Evolutionary conservation across 345 rosid genomes (phyloP), one percentile per base, ranked within the genome.

Genomic region (Arabidopsis arenosa): DNA sequence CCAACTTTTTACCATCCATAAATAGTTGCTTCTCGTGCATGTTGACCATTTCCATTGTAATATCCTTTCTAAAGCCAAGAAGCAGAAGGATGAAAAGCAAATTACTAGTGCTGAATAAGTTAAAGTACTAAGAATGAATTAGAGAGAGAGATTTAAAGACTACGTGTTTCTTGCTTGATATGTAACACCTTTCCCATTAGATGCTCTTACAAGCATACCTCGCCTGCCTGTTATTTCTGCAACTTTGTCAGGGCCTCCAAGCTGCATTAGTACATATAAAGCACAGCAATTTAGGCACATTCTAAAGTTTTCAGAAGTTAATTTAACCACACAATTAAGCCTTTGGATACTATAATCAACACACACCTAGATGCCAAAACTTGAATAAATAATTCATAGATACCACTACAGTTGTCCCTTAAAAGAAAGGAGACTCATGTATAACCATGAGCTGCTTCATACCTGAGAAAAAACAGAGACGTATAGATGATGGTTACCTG

Each of bases 201-300:
- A 83, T 17, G 96, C 93, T 80, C 99, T 90, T 41, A 95, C 99
- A 86, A 92, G 96, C 99, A 95, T 95, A 78, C 99, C 97, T 72
- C 96, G 90, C 81, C 99, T 88, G 74, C 99, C 99, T 52, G 97
- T 95, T 84, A 95, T 88, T 83, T 95, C 99, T 73, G 99, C 96
- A 71, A 95, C 96, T 75, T 85, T 92, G 59, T 90, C 97, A 76
- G 97, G 99, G 76, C 97, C 99, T 73, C 99, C 99, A 80, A 95
- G 99, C 99, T 92, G 87, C 84, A 81, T 28, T 59, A 71, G 60
- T 63, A 51, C 79, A 75, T 17, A 72, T 72, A 66, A 36, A 66
- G 65, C 58, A 58, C 61, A 57, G 47, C 26, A 77, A 37, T 63
- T 63, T 37, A 64, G 66, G 33, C 57, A 63, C 28, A 70, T 23